These are phyloP conservation scores for Pelargonium cotyledonis DNA, from an alignment of 441 rosid genomes.

Conservation along the genomic window DNA sequence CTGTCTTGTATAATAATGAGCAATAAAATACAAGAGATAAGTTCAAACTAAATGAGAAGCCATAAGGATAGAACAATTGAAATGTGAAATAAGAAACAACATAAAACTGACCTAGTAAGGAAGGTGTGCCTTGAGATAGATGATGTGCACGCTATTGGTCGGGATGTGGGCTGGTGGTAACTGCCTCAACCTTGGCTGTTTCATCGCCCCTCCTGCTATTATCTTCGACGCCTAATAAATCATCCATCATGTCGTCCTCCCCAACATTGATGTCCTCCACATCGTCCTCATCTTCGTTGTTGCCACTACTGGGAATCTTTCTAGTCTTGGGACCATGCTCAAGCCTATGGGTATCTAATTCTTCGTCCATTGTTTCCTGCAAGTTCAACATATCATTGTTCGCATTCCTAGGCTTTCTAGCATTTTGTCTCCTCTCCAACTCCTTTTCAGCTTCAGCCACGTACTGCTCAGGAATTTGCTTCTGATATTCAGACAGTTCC, in stretches of 20 bases:
- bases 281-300: conserved; percentile 71
- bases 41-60: conserved; percentile 1
- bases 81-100: neutral
- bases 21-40: neutral
- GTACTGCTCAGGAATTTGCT: conserved; percentile 59
- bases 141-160: no score
- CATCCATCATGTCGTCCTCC: conserved; percentile 89
- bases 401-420: conserved; percentile 60
- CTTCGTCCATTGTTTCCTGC: conserved; percentile 97
- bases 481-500: conserved; percentile 72
- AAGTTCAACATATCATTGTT: conserved; percentile 49
- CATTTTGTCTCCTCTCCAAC: conserved; percentile 90
- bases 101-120: conserved; percentile 1
- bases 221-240: conserved; percentile 62
- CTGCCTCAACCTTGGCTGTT: conserved; percentile 31
- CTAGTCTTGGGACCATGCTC: conserved; percentile 94
- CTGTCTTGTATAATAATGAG: no score
- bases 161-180: conserved; percentile 26
- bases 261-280: conserved; percentile 79
- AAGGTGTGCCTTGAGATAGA: neutral
- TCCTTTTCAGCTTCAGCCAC: conserved; percentile 76
- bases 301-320: conserved; percentile 62
- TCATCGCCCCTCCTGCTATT: conserved; percentile 28
- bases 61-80: neutral
- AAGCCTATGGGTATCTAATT: conserved; percentile 77